These are phyloP conservation scores for Stachybotrys chlorohalonatus DNA, from an alignment of 2,329 filamentous ascomycete species.

Conservation along the genomic window DNA sequence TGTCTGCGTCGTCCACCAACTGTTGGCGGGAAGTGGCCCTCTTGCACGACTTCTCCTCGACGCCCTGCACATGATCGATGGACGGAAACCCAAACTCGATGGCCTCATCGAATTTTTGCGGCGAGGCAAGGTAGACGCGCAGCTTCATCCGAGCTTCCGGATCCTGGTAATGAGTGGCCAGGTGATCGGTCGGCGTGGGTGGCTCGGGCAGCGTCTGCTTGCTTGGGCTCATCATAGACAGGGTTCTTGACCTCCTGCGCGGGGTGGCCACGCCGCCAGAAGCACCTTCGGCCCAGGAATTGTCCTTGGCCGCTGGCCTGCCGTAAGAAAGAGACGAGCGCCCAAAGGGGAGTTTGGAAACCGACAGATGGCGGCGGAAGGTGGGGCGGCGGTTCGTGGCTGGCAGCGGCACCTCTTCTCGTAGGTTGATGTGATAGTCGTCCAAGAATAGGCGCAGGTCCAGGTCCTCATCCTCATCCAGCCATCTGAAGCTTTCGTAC, in stretches of 20 bases:
- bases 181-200: constrained; percentile 47
- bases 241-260: constrained; percentile 7
- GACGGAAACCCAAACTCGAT: constrained; percentile 88
- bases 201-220: constrained; percentile 21
- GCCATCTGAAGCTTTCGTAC: constrained; percentile 62
- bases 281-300: constrained; percentile 10
- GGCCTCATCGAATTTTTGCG: constrained; percentile 92
- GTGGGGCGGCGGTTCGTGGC: constrained; percentile 44
- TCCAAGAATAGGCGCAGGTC: constrained; percentile 59
- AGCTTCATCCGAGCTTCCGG: constrained; percentile 81
- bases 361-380: constrained; percentile 63
- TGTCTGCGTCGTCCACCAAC: constrained; percentile 31
- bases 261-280: neutral
- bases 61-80: constrained; percentile 31
- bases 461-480: constrained; percentile 63
- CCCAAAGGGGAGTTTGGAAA: constrained; percentile 56
- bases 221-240: constrained; percentile 2
- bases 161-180: constrained; percentile 79
- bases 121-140: constrained; percentile 75
- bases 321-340: constrained; percentile 43
- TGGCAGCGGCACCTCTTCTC: constrained; percentile 35
- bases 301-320: constrained; percentile 36
- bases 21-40: constrained; percentile 14
- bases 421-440: constrained; percentile 58
- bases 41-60: constrained; percentile 16